Percentiles rank a stretch among this genome's conserved stretches.
These are phyloP conservation scores for Penstemon eatonii DNA, from an alignment of 257 asterid species.

Conservation along the genomic window DNA sequence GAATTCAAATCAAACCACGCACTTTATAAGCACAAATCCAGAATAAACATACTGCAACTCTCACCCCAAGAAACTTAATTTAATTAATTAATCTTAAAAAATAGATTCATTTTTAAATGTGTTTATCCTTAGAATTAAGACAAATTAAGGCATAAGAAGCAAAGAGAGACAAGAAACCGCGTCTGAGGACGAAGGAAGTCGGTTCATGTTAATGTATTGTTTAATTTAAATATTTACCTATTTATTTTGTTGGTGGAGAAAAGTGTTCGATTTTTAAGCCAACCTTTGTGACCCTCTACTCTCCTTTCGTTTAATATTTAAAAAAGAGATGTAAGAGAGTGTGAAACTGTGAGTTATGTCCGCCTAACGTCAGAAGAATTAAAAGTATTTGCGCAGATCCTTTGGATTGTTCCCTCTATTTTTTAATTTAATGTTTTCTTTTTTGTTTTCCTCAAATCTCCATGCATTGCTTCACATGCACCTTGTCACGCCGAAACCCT, in stretches of 20 bases:
- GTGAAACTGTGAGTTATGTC: constrained; percentile 44
- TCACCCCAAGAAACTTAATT: constrained; percentile 16
- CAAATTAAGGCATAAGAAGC: constrained; percentile 19
- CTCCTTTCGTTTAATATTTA: constrained; percentile 33
- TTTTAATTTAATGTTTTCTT: constrained; percentile 21
- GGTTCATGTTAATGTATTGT: constrained; percentile 17
- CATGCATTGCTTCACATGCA: constrained; percentile 46
- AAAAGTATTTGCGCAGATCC: constrained; percentile 27
- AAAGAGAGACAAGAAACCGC: constrained; percentile 28
- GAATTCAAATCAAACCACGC: neutral
- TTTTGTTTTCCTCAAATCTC: constrained; percentile 36
- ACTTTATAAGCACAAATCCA: constrained; percentile 23
- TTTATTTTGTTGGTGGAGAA: neutral
- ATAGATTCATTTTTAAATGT: neutral
- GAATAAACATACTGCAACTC: neutral
- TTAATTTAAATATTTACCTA: neutral
- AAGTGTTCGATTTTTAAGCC: constrained; percentile 41
- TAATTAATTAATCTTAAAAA: neutral
- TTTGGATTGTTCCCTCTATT: constrained; percentile 33
- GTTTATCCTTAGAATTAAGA: constrained; percentile 22
- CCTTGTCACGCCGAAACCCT: constrained; percentile 34
- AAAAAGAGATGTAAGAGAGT: constrained; percentile 3
- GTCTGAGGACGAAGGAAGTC: constrained; percentile 25
- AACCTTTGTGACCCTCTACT: constrained; percentile 38
- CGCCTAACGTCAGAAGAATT: constrained; percentile 43